Percentiles rank a stretch among this genome's conserved stretches.
Conservation (phyloP, 225 moss, liverwort and hornwort species). For the Neckera pumila region DNA sequence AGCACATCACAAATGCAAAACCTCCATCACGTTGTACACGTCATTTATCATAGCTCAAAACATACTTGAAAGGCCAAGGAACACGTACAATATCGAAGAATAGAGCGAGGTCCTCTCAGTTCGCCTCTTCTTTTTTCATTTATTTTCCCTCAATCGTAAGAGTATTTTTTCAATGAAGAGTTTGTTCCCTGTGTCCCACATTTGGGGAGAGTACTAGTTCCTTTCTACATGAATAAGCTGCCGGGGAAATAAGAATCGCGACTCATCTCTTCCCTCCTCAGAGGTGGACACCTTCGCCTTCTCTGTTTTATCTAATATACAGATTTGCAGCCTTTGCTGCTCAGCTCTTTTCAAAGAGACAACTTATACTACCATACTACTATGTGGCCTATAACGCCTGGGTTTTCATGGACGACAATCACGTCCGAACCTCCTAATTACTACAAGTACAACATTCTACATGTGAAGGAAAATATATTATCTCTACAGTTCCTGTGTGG, state of each 20-base stretch:
- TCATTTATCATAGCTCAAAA: not conserved
- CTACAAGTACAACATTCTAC: not conserved
- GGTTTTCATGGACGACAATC: not conserved
- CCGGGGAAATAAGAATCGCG: conserved; percentile 2
- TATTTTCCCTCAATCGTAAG: not conserved
- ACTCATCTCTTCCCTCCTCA: conserved; percentile 27
- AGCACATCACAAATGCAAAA: not conserved
- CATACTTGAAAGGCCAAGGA: not conserved
- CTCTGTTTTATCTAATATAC: conserved; percentile 12
- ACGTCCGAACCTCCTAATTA: not conserved
- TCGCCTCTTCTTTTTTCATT: not conserved
- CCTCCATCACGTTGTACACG: not conserved
- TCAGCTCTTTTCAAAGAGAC: not conserved
- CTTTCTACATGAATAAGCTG: not conserved
- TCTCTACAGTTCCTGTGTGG: not conserved
- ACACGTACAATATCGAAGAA: not conserved
- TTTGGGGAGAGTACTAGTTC: not conserved
- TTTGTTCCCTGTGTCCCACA: not conserved
- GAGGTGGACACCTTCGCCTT: conserved; percentile 32
- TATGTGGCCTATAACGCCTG: not conserved
- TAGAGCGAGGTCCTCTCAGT: not conserved
- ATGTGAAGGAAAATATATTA: not conserved
- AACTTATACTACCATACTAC: not conserved
- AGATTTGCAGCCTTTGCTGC: conserved; percentile 12
- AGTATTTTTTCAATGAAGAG: not conserved